Evolutionary conservation across 2,329 filamentous ascomycete species (phyloP).

Genomic region (Microascus cirrosus): DNA sequence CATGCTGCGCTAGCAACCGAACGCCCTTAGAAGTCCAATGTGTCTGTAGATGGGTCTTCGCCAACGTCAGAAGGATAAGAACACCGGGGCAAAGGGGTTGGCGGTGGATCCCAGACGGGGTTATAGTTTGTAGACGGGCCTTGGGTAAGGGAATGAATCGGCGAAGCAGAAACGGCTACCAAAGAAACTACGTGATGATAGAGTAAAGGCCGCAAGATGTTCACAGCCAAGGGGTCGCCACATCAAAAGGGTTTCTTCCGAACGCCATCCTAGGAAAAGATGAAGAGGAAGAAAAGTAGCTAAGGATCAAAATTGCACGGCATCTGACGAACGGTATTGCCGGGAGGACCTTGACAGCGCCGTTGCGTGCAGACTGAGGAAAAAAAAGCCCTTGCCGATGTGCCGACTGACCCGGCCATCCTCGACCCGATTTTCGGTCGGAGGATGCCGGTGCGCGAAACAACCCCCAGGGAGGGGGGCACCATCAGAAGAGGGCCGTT

Average conservation of each 20-base stretch:
- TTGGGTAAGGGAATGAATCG: too few species aligned
- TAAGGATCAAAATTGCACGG: neutral
- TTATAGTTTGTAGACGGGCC: neutral
- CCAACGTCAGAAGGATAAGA: neutral
- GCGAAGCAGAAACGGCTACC: too few species aligned
- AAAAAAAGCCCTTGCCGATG: neutral
- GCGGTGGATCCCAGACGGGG: neutral
- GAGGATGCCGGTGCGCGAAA: neutral
- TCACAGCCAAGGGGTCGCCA: neutral
- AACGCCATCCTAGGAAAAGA: neutral
- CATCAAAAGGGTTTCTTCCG: neutral
- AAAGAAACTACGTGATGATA: too few species aligned
- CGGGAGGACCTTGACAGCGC: too few species aligned
- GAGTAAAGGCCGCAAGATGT: neutral
- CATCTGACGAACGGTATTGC: neutral
- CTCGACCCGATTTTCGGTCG: neutral
- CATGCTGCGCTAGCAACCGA: neutral
- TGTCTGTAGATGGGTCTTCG: neutral
- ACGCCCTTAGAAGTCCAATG: neutral
- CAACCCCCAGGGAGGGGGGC: neutral
- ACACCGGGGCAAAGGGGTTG: neutral
- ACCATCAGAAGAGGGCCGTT: neutral
- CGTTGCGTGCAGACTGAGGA: neutral
- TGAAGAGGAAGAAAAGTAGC: neutral
- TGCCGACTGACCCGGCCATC: neutral